Evolutionary conservation across 164 flowering plant genomes (phyloP).

Genomic region (Magnolia changhungtana): DNA sequence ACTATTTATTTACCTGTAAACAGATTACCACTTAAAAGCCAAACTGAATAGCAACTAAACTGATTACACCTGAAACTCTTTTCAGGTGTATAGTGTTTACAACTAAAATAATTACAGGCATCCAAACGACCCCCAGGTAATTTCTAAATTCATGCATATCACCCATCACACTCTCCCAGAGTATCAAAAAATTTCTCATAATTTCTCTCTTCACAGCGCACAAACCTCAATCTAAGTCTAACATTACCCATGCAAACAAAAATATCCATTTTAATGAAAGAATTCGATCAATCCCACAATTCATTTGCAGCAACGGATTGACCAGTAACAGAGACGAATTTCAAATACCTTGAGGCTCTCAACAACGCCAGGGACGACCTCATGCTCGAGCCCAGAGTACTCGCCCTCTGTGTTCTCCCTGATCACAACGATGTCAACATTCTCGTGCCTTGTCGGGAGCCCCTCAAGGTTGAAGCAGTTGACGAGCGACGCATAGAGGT

Average conservation of each 20-base stretch:
- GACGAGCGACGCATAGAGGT: constrained; percentile 73
- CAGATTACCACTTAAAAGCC: too few relatives aligned
- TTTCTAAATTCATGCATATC: too few relatives aligned
- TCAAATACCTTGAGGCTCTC: constrained; percentile 73
- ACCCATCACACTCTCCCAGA: not conserved
- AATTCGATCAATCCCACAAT: too few relatives aligned
- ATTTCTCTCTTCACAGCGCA: not conserved
- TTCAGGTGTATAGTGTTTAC: too few relatives aligned
- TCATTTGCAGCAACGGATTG: not conserved
- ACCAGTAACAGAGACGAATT: not conserved
- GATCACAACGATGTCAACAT: constrained; percentile 78
- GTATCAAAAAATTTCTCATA: not conserved
- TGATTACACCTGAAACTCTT: too few relatives aligned
- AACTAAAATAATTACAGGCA: too few relatives aligned
- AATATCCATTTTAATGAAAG: too few relatives aligned
- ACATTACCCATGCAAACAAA: not conserved
- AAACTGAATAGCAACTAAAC: too few relatives aligned
- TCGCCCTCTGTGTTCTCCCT: constrained; percentile 91
- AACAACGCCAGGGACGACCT: constrained; percentile 90
- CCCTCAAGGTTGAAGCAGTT: constrained; percentile 77
- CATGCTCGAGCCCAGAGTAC: constrained; percentile 83
- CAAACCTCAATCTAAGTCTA: not conserved
- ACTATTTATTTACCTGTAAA: too few relatives aligned
- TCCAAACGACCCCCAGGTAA: too few relatives aligned
- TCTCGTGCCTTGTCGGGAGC: constrained; percentile 63